phyloP scores from a whole-genome alignment of 1,284 basidiomycete species.

The Apiotrichum sp. region DNA sequence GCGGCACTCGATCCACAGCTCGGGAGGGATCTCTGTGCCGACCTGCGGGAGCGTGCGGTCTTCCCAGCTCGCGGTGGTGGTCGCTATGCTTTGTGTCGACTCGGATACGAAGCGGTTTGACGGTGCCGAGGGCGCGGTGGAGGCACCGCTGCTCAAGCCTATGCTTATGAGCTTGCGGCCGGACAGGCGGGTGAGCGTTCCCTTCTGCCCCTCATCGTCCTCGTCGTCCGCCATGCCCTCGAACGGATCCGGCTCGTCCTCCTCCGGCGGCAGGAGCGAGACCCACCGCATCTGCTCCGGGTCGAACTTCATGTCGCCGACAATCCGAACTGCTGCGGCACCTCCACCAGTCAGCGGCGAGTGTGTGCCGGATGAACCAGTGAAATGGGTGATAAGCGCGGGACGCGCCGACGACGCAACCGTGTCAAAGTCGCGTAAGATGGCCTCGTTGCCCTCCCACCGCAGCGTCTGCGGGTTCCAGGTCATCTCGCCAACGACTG shows the following conservation, averaged over 20 bases:
- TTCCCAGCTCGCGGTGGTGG: constrained; percentile 15
- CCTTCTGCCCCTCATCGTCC: constrained; percentile 54
- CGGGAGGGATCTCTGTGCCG: constrained; percentile 7
- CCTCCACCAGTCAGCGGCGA: constrained; percentile 1
- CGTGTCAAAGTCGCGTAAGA: constrained; percentile 81
- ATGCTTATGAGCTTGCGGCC: constrained; percentile 28
- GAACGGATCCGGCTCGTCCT: constrained; percentile 88
- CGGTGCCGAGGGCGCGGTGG: not conserved
- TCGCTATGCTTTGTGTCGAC: constrained; percentile 18
- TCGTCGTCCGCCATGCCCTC: constrained; percentile 83
- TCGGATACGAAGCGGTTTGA: constrained; percentile 23
- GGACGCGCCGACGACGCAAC: constrained; percentile 78
- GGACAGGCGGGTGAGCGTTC: constrained; percentile 56
- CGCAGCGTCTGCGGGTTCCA: constrained; percentile 84
- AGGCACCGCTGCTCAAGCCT: constrained; percentile 13
- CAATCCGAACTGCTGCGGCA: constrained; percentile 54
- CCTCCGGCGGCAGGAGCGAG: constrained; percentile 70
- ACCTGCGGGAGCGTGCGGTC: constrained; percentile 10
- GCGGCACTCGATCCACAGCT: constrained; percentile 64
- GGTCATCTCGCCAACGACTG: constrained; percentile 90
- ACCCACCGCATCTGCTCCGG: constrained; percentile 91
- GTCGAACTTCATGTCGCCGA: constrained; percentile 97
- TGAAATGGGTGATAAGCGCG: constrained; percentile 86
- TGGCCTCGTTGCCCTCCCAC: constrained; percentile 95
- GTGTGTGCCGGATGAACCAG: constrained; percentile 59